Percentiles rank a stretch among this genome's conserved stretches.
phyloP scores from a whole-genome alignment of 1,284 basidiomycete genomes.

The Peniophora sp. region DNA sequence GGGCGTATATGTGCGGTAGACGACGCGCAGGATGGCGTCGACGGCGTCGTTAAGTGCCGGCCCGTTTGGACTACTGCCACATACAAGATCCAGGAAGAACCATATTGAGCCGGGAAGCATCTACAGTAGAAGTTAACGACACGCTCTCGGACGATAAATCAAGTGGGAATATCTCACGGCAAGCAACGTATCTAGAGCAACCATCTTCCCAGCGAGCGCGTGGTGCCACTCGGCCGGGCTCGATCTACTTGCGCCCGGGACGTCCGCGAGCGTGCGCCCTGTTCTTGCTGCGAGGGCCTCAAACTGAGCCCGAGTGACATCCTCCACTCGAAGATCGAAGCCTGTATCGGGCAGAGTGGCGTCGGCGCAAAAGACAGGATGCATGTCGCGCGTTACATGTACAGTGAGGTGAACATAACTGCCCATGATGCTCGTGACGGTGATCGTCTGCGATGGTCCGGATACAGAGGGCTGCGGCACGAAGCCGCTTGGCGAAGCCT shows the following conservation, averaged over 20 bases:
- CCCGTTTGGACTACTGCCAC: conserved; percentile 41
- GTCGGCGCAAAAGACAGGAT: conserved; percentile 76
- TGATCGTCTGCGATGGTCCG: conserved; percentile 42
- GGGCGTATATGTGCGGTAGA: conserved; percentile 62
- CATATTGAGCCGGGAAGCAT: conserved; percentile 67
- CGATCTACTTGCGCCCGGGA: conserved; percentile 7
- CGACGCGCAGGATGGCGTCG: conserved; percentile 73
- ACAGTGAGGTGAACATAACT: conserved; percentile 82
- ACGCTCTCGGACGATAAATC: conserved; percentile 3
- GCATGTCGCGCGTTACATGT: conserved; percentile 87
- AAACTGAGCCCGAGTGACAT: conserved; percentile 81
- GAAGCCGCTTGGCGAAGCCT: conserved; percentile 34
- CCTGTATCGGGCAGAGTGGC: conserved; percentile 67
- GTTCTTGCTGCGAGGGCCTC: conserved; percentile 50
- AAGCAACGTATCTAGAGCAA: conserved; percentile 57
- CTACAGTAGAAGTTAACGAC: conserved; percentile 28
- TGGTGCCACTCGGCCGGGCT: conserved; percentile 50
- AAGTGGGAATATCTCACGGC: conserved; percentile 14
- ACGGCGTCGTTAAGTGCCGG: conserved; percentile 76
- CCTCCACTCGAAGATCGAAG: conserved; percentile 76
- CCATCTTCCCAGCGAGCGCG: conserved; percentile 48
- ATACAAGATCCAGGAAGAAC: conserved; percentile 76
- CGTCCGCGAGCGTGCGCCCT: conserved; percentile 21
- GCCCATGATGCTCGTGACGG: conserved; percentile 83
- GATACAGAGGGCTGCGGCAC: conserved; percentile 55